Evolutionary conservation across 345 rosid genomes (phyloP).

Genomic region (Gossypium mustelinum): DNA sequence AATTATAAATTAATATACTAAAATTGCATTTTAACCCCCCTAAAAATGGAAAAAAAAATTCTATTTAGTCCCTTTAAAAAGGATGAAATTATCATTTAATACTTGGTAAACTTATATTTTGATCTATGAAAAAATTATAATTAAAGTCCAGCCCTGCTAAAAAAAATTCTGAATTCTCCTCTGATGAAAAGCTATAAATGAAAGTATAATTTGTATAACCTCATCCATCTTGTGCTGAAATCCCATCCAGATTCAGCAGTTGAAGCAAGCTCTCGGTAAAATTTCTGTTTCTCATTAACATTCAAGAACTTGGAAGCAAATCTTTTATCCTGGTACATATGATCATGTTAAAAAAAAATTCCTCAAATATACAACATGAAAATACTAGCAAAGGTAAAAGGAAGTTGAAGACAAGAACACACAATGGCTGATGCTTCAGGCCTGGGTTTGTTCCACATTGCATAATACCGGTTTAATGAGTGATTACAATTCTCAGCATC

Average conservation of each 20-base stretch:
- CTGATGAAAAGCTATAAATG: not conserved
- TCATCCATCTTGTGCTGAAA: conserved; percentile 95
- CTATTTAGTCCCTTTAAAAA: no score
- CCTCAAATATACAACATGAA: not conserved
- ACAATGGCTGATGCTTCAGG: conserved; percentile 66
- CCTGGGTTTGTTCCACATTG: conserved; percentile 86
- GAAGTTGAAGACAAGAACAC: conserved; percentile 27
- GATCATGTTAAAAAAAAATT: conserved; percentile 10
- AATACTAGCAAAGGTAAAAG: not conserved
- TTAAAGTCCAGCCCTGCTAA: no score
- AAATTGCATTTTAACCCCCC: no score
- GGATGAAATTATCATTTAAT: no score
- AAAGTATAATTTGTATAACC: conserved; percentile 28
- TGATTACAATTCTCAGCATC: conserved; percentile 46
- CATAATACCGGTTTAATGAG: conserved; percentile 69
- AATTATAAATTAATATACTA: no score
- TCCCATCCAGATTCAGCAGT: conserved; percentile 95
- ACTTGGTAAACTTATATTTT: no score
- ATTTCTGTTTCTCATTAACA: conserved; percentile 46
- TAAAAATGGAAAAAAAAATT: no score
- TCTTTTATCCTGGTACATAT: conserved; percentile 48
- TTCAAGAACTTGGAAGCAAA: conserved; percentile 50
- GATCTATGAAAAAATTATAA: no score
- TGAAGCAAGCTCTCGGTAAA: conserved; percentile 72
- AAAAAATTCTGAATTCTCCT: no score